Evolutionary conservation across 2,329 filamentous ascomycete species (phyloP).

Genomic region (Aureobasidium pullulans): DNA sequence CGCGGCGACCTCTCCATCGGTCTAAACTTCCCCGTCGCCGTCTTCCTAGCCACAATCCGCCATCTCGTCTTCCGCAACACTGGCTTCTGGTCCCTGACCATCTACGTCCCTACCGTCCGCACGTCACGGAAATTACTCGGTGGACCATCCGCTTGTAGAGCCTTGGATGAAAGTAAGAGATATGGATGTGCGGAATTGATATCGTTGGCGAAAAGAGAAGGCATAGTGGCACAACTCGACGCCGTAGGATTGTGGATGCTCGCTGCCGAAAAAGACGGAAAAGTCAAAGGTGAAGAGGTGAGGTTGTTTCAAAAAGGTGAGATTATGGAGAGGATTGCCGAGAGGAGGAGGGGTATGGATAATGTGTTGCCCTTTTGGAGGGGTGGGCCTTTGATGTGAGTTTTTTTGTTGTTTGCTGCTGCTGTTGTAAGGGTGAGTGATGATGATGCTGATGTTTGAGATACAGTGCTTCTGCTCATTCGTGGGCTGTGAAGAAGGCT

Average conservation of each 20-base stretch:
- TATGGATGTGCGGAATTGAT: conserved; percentile 26
- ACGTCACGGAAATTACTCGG: conserved; percentile 25
- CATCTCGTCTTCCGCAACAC: conserved; percentile 29
- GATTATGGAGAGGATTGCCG: conserved; percentile 23
- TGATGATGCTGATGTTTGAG: conserved; percentile 2
- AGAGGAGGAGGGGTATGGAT: conserved; percentile 23
- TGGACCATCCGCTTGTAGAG: conserved; percentile 17
- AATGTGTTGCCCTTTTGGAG: conserved; percentile 30
- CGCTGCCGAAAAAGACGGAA: conserved; percentile 25
- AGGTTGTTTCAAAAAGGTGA: conserved; percentile 26
- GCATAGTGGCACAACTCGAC: conserved; percentile 21
- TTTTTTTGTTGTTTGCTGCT: background rate
- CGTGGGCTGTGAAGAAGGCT: conserved; percentile 26
- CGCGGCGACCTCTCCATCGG: conserved; percentile 29
- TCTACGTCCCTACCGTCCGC: conserved; percentile 27
- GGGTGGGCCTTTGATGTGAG: conserved; percentile 28
- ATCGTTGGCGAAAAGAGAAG: conserved; percentile 16
- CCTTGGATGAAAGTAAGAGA: conserved; percentile 23
- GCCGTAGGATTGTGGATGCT: conserved; percentile 28
- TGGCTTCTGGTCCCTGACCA: conserved; percentile 25
- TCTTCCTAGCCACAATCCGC: conserved; percentile 26
- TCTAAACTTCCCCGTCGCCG: conserved; percentile 31
- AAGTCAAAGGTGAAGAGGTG: conserved; percentile 26
- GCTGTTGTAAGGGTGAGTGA: background rate
- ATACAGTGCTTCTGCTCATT: conserved; percentile 23